phyloP scores from a whole-genome alignment of 768 basidiomycete genomes.

The Hypsizygus marmoreus region DNA sequence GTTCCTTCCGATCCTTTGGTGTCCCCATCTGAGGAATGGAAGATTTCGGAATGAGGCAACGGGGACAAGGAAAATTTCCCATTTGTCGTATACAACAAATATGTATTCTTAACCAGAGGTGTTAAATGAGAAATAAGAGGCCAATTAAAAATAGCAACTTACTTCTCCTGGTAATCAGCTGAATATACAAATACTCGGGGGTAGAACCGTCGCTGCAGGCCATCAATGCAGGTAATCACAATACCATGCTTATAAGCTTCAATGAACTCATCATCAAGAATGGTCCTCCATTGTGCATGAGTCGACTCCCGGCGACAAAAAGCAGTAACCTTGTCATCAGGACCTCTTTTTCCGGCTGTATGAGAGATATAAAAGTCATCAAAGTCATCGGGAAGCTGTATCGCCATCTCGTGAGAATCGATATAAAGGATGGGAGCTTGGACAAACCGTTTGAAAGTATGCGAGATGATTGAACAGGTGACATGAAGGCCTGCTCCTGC shows the following conservation, averaged over 20 bases:
- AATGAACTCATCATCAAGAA: not conserved
- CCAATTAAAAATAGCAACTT: not conserved
- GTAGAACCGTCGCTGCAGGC: not conserved
- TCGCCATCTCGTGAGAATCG: too few relatives aligned
- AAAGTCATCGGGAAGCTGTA: too few relatives aligned
- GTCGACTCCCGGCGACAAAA: not conserved
- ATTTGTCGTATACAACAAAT: not conserved
- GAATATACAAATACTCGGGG: not conserved
- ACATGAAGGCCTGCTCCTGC: too few relatives aligned
- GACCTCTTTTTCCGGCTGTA: too few relatives aligned
- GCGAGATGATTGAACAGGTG: too few relatives aligned
- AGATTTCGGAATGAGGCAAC: not conserved
- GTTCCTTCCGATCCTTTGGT: too few relatives aligned
- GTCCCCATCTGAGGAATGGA: too few relatives aligned
- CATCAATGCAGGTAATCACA: not conserved
- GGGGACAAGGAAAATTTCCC: not conserved
- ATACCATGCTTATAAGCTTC: not conserved
- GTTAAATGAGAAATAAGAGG: not conserved
- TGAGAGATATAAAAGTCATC: too few relatives aligned
- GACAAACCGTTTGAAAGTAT: too few relatives aligned
- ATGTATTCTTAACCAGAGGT: not conserved
- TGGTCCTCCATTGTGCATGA: not conserved
- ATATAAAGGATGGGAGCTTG: too few relatives aligned
- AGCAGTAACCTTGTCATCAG: too few relatives aligned
- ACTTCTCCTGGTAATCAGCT: constrained; percentile 1